These are phyloP conservation scores for Blastocystis sp. DNA, from an alignment of 352 stramenopile genomes.

Conservation along the genomic window DNA sequence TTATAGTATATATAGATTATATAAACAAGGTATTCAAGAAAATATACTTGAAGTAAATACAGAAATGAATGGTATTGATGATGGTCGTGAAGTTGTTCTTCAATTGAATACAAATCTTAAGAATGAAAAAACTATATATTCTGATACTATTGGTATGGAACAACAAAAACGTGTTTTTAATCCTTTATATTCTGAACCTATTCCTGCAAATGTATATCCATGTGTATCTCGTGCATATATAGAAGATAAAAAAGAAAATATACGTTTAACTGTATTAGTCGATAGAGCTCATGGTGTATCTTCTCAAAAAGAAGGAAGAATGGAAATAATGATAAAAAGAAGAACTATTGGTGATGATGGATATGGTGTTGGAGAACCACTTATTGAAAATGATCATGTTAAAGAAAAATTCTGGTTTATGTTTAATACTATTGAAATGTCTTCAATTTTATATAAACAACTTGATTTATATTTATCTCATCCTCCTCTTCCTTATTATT, in stretches of 20 bases:
- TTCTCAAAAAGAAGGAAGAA: slow-evolving; percentile 61
- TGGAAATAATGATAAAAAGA: slow-evolving; percentile 87
- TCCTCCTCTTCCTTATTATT: neutral
- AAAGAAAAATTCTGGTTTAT: slow-evolving; percentile 42
- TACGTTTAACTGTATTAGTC: slow-evolving; percentile 58
- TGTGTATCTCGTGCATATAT: slow-evolving; percentile 75
- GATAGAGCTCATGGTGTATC: slow-evolving; percentile 70
- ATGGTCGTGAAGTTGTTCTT: slow-evolving; percentile 49
- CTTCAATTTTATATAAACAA: slow-evolving; percentile 20
- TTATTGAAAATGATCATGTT: slow-evolving; percentile 66
- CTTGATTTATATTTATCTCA: neutral
- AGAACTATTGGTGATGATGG: slow-evolving; percentile 68
- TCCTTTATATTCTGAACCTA: slow-evolving; percentile 44
- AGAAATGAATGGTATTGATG: slow-evolving; percentile 8
- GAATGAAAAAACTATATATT: slow-evolving; percentile 30
- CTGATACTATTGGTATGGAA: slow-evolving; percentile 38
- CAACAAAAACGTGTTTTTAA: slow-evolving; percentile 31
- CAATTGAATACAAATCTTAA: slow-evolving; percentile 48
- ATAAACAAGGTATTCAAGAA: no score
- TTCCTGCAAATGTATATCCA: slow-evolving; percentile 84
- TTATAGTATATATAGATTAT: no score
- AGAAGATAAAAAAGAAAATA: slow-evolving; percentile 48
- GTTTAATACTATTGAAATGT: slow-evolving; percentile 47
- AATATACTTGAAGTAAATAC: no score
- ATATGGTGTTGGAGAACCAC: slow-evolving; percentile 65